Evolutionary conservation across 2,329 filamentous ascomycete species (phyloP), one percentile per base, ranked within the genome.

Genomic region (Cryphonectria japonica): DNA sequence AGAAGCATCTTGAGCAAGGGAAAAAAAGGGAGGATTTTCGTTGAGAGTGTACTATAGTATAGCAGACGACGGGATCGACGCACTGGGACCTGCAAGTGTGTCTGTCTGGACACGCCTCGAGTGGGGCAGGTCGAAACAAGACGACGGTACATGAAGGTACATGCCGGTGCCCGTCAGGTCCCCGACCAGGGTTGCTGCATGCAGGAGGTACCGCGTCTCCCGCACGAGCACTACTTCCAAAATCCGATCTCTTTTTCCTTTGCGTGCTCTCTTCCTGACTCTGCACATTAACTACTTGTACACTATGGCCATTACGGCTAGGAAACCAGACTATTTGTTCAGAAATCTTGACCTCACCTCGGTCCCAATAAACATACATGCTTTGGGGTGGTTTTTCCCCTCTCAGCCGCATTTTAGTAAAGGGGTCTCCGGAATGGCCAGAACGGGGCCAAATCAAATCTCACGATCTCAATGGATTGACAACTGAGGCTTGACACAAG

Each of bases 61-160:
- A 34, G 34, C 19, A 39, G 39, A 64, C 61, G 61, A 32, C 61
- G 41, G 41, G 61, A 64, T 64, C 61, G 61, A 46, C 61, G 41
- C 37, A 43, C 14, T 19, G 14, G 22, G 14, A n/a, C 37, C 37
- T 29, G 39, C 61, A 41, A 14, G 61, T 26, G 37, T 4, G 43
- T 50, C 19, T 22, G 61, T 43, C n/a, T 46, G 39, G 29, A 59
- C 54, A 59, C 14, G n/a, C 43, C 32, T 16, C 16, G 19, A 46
- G 63, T 50, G 41, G 63, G 37, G 32, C 29, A 37, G 19, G 26
- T 46, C 22, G 43, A 37, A 52, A 52, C 63, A 7, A 32, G 26
- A 50, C 7, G 43, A 5, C 54, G 43, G 63, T 66, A 66, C 63
- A 50, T 66, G 63, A 3, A n/a, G 43, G 41, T 66, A 66, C 54